Conservation (phyloP, 805 yeast species). For the Metschnikowia borealis region DNA sequence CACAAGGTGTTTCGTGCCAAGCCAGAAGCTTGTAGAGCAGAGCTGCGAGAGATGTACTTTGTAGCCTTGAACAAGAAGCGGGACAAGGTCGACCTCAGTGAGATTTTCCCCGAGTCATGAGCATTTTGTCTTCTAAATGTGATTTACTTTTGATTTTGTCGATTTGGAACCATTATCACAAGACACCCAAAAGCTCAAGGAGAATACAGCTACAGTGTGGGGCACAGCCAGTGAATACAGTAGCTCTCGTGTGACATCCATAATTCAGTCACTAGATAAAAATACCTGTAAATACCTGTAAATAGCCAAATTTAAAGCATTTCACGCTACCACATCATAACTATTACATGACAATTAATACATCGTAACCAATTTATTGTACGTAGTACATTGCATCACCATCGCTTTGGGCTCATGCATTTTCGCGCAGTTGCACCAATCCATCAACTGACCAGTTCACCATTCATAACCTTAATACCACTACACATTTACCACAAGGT, state of each 20-base stretch:
- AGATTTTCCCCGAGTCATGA: conserved; percentile 4
- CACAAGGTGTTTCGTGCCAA: conserved; percentile 62
- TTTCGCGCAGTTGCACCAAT: background rate
- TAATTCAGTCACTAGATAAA: background rate
- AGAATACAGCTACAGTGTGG: no score
- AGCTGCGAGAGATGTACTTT: conserved; percentile 80
- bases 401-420: background rate
- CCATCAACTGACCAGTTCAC: background rate
- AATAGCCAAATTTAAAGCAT: background rate
- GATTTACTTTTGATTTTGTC: no score
- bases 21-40: conserved; percentile 76
- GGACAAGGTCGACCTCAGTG: conserved; percentile 9
- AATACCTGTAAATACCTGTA: background rate
- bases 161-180: no score
- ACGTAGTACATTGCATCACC: no score
- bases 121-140: no score
- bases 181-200: no score
- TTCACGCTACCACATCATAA: no score
- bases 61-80: conserved; percentile 54
- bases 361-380: no score
- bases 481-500: background rate
- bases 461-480: background rate
- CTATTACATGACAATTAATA: no score
- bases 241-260: no score
- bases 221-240: no score